phyloP scores from a whole-genome alignment of 2,329 filamentous ascomycete genomes.

The Thielaviopsis ethacetica region DNA sequence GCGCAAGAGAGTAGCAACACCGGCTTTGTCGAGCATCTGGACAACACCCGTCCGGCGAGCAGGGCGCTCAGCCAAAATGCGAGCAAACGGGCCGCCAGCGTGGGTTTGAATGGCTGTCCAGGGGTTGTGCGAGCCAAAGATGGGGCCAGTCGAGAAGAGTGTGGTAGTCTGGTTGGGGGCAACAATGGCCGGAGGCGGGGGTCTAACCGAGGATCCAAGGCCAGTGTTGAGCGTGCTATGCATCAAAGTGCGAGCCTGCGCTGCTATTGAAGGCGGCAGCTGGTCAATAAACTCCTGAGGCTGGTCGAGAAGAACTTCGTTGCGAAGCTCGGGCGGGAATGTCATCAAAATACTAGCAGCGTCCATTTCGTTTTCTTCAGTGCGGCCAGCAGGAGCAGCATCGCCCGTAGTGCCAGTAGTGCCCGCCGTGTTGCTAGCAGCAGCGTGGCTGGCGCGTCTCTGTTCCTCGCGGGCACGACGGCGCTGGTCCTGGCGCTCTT shows the following conservation, averaged over 20 bases:
- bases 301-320: conserved; percentile 80
- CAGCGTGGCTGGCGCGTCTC: conserved; percentile 45
- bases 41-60: conserved; percentile 55
- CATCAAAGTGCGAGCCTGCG: conserved; percentile 63
- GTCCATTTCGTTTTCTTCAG: conserved; percentile 55
- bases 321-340: conserved; percentile 66
- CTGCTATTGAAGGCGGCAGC: conserved; percentile 70
- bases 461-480: conserved; percentile 72
- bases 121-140: not conserved
- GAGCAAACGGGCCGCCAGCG: not conserved
- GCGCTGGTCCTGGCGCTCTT: conserved; percentile 77
- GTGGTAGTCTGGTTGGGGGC: not conserved
- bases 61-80: not conserved
- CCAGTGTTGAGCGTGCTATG: not conserved
- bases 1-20: conserved; percentile 88
- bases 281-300: conserved; percentile 74
- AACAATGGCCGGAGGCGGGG: not conserved
- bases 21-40: conserved; percentile 93
- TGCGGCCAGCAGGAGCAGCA: not conserved
- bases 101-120: not conserved
- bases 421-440: conserved; percentile 33
- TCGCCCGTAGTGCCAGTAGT: conserved; percentile 15
- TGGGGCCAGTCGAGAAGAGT: not conserved
- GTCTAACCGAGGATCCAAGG: not conserved
- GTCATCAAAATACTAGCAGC: conserved; percentile 83